Conservation (phyloP, 306 rosid species). For the Cicer bijugum region DNA sequence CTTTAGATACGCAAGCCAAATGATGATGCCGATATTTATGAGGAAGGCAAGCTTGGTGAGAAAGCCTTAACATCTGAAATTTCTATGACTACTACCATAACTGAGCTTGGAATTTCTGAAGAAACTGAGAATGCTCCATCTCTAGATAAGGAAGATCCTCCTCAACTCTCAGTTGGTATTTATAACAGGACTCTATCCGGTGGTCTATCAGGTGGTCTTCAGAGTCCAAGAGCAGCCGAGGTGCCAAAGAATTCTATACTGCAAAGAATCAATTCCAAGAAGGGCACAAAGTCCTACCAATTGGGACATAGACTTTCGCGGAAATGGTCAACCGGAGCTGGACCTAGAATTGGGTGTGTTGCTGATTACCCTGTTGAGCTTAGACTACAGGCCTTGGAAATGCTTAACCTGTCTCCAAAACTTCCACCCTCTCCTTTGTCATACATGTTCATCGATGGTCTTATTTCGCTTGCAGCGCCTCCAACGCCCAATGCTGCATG, state of each 20-base stretch:
- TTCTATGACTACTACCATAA: slow-evolving; percentile 29
- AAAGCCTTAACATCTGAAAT: slow-evolving; percentile 24
- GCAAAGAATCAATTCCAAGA: slow-evolving; percentile 88
- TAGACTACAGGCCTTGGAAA: slow-evolving; percentile 83
- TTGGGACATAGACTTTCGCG: slow-evolving; percentile 79
- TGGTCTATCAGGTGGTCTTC: slow-evolving; percentile 95
- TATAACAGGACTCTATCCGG: slow-evolving; percentile 85
- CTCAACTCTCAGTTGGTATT: slow-evolving; percentile 34
- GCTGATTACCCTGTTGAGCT: slow-evolving; percentile 87
- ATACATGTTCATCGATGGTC: slow-evolving; percentile 42
- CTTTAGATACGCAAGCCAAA: slow-evolving; percentile 66
- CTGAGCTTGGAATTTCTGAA: slow-evolving; percentile 39
- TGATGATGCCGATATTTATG: slow-evolving; percentile 63
- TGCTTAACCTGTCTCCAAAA: slow-evolving; percentile 75
- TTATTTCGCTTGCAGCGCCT: slow-evolving; percentile 48
- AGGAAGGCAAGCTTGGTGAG: slow-evolving; percentile 48
- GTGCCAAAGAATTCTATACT: slow-evolving; percentile 71
- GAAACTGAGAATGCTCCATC: slow-evolving; percentile 51
- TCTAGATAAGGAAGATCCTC: slow-evolving; percentile 41
- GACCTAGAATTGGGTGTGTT: slow-evolving; percentile 96
- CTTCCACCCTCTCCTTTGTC: slow-evolving; percentile 59
- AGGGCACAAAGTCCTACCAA: slow-evolving; percentile 71
- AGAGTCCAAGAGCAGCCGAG: slow-evolving; percentile 84
- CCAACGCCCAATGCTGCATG: slow-evolving; percentile 33
- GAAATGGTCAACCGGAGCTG: slow-evolving; percentile 92